A percentile compares a stretch with the other conserved stretches of the same genome.
These are phyloP conservation scores for Yamadazyma atlantica DNA, from an alignment of 1,139 yeast species.

Conservation along the genomic window DNA sequence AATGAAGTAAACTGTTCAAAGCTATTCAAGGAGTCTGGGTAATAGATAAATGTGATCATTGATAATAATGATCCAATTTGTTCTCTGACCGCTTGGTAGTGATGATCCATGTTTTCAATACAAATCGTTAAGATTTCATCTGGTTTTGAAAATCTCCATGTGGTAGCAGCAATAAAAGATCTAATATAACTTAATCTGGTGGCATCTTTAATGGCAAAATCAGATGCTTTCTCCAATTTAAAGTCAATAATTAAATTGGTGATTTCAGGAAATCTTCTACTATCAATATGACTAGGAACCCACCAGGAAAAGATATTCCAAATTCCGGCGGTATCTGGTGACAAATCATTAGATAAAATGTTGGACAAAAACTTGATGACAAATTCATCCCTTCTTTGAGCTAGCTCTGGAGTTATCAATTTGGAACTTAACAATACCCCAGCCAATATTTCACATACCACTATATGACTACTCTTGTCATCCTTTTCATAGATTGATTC, in stretches of 20 bases:
- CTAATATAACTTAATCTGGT: conserved; percentile 60
- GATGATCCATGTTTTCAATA: conserved; percentile 53
- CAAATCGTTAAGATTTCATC: conserved; percentile 49
- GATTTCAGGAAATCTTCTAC: conserved; percentile 63
- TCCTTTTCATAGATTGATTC: conserved; percentile 55
- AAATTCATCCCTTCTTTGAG: conserved; percentile 44
- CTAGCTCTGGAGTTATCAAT: conserved; percentile 23
- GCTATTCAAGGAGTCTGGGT: conserved; percentile 48
- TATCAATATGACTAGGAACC: conserved; percentile 65
- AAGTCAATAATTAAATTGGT: conserved; percentile 47
- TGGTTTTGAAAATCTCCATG: conserved; percentile 59
- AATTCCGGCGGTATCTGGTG: conserved; percentile 72
- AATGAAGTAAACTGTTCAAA: conserved; percentile 43
- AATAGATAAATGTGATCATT: conserved; percentile 52
- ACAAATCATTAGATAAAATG: conserved; percentile 59
- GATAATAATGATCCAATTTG: conserved; percentile 69
- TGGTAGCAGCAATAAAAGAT: conserved; percentile 52
- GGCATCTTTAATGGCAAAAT: conserved; percentile 68
- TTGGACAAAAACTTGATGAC: conserved; percentile 41
- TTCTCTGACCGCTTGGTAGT: conserved; percentile 74
- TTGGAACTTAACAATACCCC: conserved; percentile 57
- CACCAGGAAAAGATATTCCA: conserved; percentile 83
- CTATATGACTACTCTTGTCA: conserved; percentile 64
- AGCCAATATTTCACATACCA: conserved; percentile 58
- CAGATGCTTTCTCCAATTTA: conserved; percentile 51